phyloP scores from a whole-genome alignment of 202 grass and related monocot species.

The Hordeum pubiflorum region DNA sequence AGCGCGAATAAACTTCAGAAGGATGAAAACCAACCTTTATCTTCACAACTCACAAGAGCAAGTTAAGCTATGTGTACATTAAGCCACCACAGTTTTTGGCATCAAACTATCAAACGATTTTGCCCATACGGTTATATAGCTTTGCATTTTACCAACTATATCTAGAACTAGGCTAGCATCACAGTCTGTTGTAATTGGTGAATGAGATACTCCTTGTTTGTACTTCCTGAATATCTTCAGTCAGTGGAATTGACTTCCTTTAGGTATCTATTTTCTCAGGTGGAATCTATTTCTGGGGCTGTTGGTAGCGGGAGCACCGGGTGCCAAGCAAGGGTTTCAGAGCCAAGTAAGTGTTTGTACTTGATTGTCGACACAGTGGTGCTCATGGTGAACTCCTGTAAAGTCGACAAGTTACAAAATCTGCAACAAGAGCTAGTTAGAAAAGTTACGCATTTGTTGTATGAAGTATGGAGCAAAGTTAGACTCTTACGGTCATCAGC shows the following conservation, averaged over 20 bases:
- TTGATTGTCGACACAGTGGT: constrained; percentile 40
- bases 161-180: neutral
- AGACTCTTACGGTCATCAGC: neutral
- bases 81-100: neutral
- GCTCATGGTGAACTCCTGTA: constrained; percentile 53
- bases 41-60: neutral
- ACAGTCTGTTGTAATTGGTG: neutral
- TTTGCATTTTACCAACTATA: neutral
- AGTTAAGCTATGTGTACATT: neutral
- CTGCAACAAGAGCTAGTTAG: constrained; percentile 33
- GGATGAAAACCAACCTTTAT: neutral
- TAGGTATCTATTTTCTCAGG: constrained; percentile 35
- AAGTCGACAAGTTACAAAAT: neutral
- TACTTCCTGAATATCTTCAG: constrained; percentile 18
- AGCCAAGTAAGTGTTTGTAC: constrained; percentile 16
- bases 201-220: neutral
- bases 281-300: constrained; percentile 1
- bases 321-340: neutral
- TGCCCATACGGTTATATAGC: neutral
- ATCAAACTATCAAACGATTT: neutral
- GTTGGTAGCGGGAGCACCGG: neutral
- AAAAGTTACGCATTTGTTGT: constrained; percentile 31
- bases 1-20: neutral
- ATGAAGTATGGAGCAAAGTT: constrained; percentile 38
- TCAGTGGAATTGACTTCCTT: constrained; percentile 4